Evolutionary conservation across 192 early-diverging fungal species (phyloP), one percentile per base, ranked within the genome.

Genomic region (Phycomyces blakesleeanus): DNA sequence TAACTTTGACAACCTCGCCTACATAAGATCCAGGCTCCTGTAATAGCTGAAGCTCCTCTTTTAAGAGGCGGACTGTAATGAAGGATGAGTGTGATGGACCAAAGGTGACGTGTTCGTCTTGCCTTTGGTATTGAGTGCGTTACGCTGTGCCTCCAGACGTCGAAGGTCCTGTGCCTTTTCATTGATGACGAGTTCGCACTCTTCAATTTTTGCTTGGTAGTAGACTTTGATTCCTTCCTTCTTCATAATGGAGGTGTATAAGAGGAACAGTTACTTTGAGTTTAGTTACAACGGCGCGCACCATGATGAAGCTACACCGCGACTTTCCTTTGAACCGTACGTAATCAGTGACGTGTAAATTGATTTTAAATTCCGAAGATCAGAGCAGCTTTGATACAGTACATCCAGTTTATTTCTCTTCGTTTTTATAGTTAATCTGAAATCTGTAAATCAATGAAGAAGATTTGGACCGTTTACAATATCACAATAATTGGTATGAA

Each of bases 141-240:
- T 99, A 56, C 97, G 86, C 77, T 99, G 97, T 4, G 97, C 97
- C 81, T 99, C 97, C 26, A 99, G 85, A 75, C 97, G 95, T 52
- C 95, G 85, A 67, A 99, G 81, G 79, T 99, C 96, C 76, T 96
- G 94, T 10, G 93, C 90, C 79, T 91, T 94, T 66, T 89, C 81
- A 58, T 90, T 87, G 78, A 90, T 94, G 59, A 87, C 82, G 47
- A 89, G 85, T 69, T 98, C 96, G 7, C 91, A 84, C 64, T 92
- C 88, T 76, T 98, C 88, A 67, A 90, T 90, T 73, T 88, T 89
- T 69, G 86, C 75, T 69, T 86, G 74, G 61, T 90, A 88, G 64
- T 90, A 92, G 41, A 83, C 78, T 64, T 87, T 85, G 55, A 92
- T 81, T 54, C 85, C 85, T 75, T 86, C 80, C 53, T 73, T 73